Evolutionary conservation across 2,329 filamentous ascomycete genomes (phyloP).

Genomic region (Madurella mycetomatis): DNA sequence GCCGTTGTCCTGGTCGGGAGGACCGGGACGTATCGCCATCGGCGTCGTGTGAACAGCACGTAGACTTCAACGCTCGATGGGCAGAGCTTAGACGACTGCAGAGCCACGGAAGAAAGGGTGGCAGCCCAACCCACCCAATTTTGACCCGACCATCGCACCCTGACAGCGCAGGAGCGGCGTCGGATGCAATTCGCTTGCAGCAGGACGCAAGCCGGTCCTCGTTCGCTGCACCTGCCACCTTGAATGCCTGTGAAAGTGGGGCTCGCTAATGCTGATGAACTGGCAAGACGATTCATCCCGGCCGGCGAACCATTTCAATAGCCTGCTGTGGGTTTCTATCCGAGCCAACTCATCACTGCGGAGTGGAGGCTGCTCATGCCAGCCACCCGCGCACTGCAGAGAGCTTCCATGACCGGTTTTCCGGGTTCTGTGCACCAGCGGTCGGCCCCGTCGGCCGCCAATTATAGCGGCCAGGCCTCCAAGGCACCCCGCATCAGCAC

Average conservation of each 20-base stretch:
- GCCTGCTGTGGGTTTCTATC: not conserved
- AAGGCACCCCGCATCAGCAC: conserved; percentile 2
- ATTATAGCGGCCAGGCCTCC: not conserved
- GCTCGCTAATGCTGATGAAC: conserved; percentile 17
- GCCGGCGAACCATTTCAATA: not conserved
- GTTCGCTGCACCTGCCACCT: not conserved
- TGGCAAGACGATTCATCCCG: not conserved
- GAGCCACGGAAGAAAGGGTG: not conserved
- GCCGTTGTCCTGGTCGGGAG: no score
- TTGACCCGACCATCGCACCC: not conserved
- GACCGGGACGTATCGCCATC: no score
- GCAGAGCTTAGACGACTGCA: not conserved
- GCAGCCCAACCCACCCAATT: not conserved
- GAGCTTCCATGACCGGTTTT: not conserved
- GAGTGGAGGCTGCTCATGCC: not conserved
- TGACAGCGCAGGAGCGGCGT: not conserved
- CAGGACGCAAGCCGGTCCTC: not conserved
- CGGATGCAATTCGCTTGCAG: not conserved
- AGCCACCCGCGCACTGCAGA: conserved; percentile 3
- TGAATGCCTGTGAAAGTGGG: conserved; percentile 3
- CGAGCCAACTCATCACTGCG: conserved; percentile 10
- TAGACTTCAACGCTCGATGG: not conserved
- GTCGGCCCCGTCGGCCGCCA: conserved; percentile 3
- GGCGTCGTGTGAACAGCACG: no score
- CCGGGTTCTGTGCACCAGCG: not conserved